Base-by-base conservation (phyloP, 371 early-diverging fungal genomes). In the Umbelopsis sp. region DNA sequence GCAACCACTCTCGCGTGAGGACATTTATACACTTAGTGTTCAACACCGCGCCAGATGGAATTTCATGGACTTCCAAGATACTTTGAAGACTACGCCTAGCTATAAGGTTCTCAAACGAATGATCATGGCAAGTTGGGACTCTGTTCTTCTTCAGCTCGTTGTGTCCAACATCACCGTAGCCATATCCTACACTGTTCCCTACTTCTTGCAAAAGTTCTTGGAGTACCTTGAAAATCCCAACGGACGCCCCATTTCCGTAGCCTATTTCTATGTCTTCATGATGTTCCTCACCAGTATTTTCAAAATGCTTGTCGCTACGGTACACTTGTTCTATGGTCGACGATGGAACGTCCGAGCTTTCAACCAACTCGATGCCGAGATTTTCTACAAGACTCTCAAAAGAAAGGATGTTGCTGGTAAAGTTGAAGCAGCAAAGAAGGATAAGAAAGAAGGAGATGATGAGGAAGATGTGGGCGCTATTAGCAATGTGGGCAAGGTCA, bases 401-500 rank as follows among this genome's bases (percentile, higher is more conserved):
- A 75, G 83, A 72, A 83, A 82, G 71, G 84, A 83, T 44, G 78
- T 79, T 72, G 75, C 82, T 44, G 81, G 83, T 41, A 79, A 77
- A 37, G 72, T 82, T 4, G 71, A 73, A 9, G 72, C 32, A 2
- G 37, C 22, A 0, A 44, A 69, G 24, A 70, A 57, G n/a, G 53
- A 69, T 1, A 68, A 69, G 12, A 64, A 63, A 12, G 51, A 68
- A 1, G 50, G 52, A 8, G 37, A 69, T n/a, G 69, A 75, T 3
- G 25, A 68, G 65, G 69, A 75, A 6, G 69, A 70, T 9, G 46
- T 65, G 4, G 67, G 67, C 4, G 24, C 67, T 7, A 73, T 76
- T 37, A 73, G 74, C 37, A 76, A 73, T 44, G 70, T 75, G 1
- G 95, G 95, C 7, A 93, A 92, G 74, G 92, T 94, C 68, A 90